Base-by-base conservation (phyloP, 192 early-diverging fungal genomes). In the Coemansia sp. region DNA sequence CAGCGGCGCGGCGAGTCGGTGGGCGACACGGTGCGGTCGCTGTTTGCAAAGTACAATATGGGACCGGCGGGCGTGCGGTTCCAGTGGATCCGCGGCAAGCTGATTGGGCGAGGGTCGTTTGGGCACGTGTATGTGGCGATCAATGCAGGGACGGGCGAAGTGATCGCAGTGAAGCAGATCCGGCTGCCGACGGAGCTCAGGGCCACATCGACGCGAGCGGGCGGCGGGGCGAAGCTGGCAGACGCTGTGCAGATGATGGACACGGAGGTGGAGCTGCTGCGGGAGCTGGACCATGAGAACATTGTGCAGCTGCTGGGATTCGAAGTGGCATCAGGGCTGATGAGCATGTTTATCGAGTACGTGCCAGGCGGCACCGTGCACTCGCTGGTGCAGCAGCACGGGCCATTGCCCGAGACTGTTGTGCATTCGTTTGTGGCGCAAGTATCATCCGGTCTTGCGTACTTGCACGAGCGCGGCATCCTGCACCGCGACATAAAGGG, bases 311-410 rank as follows among this genome's bases (percentile, higher is more conserved):
- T 96, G 74, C 85, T 96, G 29, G 93, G 92, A 16, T 87, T 86
- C 55, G 87, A 94, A 54, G 69, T 89, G 23, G 86, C 86, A 16
- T 83, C 85, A 8, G 81, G 82, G 9, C 80, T 84, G 3, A 85
- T 96, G 62, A 95, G 95, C 81, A 94, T 98, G 65, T 97, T 97
- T 74, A 80, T 98, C 49, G 95, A 98, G 82, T 98, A 98, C 70
- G 94, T 98, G 47, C 87, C 92, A 11, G 96, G 96, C 60, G 96
- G 96, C 14, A 91, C 90, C 12, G 88, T 98, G 54, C 82, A 92
- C 19, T 87, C 84, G 19, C 83, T 90, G 65, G 77, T 97, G 57
- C 85, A 86, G 65, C 84, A 88, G 61, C 85, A 86, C 61, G 90
- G 91, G 8, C 80, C 85, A 43, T 85, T 93, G 69, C 85, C 87